Base-by-base conservation (phyloP, 1,284 basidiomycete genomes). In the Apiotrichum sp. region DNA sequence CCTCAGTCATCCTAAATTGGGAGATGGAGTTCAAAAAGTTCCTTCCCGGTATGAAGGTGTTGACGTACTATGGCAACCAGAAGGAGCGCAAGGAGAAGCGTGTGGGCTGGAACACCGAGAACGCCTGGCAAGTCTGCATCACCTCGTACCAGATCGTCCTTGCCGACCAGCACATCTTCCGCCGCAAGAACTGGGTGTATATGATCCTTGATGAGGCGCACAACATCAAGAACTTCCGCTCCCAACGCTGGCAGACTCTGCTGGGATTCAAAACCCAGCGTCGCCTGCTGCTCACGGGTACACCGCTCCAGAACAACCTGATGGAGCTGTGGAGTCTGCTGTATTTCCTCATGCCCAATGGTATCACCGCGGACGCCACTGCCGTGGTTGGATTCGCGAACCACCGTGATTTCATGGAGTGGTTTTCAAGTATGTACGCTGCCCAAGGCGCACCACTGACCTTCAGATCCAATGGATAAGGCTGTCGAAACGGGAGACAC, bases 11-110 rank as follows among this genome's bases (percentile, higher is more conserved):
- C 61, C 81, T 97, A 56, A 97, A 98, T 71, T 98, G 93, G 93
- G 93, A 96, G 74, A 95, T 97, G 88, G 93, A 97, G 73, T 97
- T 97, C 80, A 96, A 97, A 76, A 96, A 96, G 76, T 97, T 97
- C 71, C 79, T 97, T 2, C 93, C 93, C 0, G 93, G 93, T 1
- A 93, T 97, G 81, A 88, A 85, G 66, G 85, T 90, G 55, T 79
- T 98, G 39, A 89, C 89, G 57, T 98, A 97, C 77, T 93, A 96
- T 68, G 93, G 93, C 34, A 85, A 82, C 47, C 87, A 88, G 55
- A 92, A 91, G 74, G 89, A 93, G 57, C 86, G 93, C 51, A 95
- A 93, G 73, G 92, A 96, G 65, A 84, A 95, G 47, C 86, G 93
- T 9, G 84, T 89, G 59, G 95, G 95, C 10, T 98, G 95, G 95